Conservation (phyloP, 139 green algal species). For the Chlorella sp. region DNA sequence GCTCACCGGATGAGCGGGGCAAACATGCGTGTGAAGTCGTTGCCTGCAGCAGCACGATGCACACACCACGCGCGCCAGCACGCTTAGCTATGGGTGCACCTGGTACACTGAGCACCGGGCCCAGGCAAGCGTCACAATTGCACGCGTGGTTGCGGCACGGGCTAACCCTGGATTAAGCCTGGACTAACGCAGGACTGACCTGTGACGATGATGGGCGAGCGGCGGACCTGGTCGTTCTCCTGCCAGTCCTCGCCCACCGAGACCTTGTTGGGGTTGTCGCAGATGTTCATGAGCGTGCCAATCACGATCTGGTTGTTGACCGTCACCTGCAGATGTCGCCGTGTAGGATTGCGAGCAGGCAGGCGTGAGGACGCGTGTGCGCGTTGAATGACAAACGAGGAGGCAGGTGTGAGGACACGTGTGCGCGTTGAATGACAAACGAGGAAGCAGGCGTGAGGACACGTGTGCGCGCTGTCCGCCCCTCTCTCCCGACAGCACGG, state of each 20-base stretch:
- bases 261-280: constrained; percentile 76
- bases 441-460: background rate
- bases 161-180: background rate
- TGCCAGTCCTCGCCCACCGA: constrained; percentile 56
- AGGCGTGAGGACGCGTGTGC: too few species aligned
- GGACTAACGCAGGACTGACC: constrained; percentile 13
- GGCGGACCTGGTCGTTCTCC: constrained; percentile 35
- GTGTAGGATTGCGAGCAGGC: background rate
- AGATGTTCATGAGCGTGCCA: constrained; percentile 88
- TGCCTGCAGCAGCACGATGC: constrained; percentile 39
- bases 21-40: constrained; percentile 84
- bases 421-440: too few species aligned
- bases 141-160: background rate
- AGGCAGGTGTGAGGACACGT: too few species aligned
- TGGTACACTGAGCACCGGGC: too few species aligned
- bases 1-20: constrained; percentile 88
- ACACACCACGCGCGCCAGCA: too few species aligned
- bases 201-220: constrained; percentile 78
- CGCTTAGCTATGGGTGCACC: too few species aligned
- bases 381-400: too few species aligned
- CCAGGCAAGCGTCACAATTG: background rate
- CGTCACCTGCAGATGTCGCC: constrained; percentile 38
- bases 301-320: constrained; percentile 93
- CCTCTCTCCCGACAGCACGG: background rate
- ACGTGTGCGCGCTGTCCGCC: background rate